Evolutionary conservation across 345 rosid genomes (phyloP), one percentile per base, ranked within the genome.

Genomic region (Rubroshorea leprosula): DNA sequence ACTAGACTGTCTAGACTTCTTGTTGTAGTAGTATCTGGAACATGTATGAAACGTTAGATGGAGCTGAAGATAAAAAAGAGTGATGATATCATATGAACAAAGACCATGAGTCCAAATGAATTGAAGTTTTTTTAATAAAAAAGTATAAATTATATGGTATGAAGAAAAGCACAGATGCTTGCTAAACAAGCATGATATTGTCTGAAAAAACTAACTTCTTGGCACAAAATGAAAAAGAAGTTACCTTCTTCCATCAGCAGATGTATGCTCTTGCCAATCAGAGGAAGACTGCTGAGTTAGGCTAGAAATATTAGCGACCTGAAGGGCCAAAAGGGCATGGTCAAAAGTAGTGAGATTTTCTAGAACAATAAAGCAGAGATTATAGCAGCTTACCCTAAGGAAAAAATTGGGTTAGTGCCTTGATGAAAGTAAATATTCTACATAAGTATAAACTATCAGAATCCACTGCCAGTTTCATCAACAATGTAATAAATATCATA

Each of bases 211-310:
- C 41, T 3, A 35, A 35, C 11, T 35, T 35, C 11, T 35, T 35
- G 41, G 41, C 9, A 35, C 9, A 6, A 35, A 35, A 35, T 35
- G 41, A 35, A 35, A 6, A 8, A 35, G 62, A 70, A 24, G 52
- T 60, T 74, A 93, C 97, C 89, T 87, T 81, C 86, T 86, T 56
- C 94, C 99, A 69, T 85, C 95, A 60, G 82, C 73, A 55, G 99
- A 74, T 60, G 81, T 68, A 74, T 93, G 99, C 76, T 89, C 97
- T 77, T 83, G 95, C 97, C 99, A 93, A 60, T 93, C 96, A 73
- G 82, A 81, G 54, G 88, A n/a, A n/a, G n/a, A 75, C 57, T 76
- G 84, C 46, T 74, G 88, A 61, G 74, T 67, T 62, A 57, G 39
- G 68, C 18, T 75, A 56, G 79, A 62, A 72, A 49, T 68, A 64